phyloP scores from a whole-genome alignment of 2,329 filamentous ascomycete species.

The Beauveria scarabaeidicola region DNA sequence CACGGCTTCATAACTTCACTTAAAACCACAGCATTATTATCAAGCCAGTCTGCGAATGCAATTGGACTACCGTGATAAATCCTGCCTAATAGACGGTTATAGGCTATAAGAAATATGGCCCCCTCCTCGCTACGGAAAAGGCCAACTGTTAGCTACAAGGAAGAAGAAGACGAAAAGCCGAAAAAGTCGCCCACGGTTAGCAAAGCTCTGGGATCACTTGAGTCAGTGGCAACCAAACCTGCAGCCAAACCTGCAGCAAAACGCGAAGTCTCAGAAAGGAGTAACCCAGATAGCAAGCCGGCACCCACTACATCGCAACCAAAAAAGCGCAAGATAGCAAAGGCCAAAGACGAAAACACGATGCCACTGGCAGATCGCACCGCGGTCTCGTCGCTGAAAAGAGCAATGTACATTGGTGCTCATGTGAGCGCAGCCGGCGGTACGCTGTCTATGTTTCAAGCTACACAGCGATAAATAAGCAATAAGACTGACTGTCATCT shows the following conservation, averaged over 20 bases:
- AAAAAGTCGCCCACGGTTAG: conserved; percentile 12
- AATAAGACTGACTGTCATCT: neutral
- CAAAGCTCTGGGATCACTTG: conserved; percentile 17
- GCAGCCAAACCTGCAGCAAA: conserved; percentile 18
- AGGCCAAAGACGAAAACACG: conserved; percentile 30
- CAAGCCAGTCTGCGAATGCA: no score
- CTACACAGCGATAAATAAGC: neutral
- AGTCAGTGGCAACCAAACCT: conserved; percentile 11
- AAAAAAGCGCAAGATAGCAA: conserved; percentile 37
- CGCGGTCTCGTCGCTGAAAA: conserved; percentile 51
- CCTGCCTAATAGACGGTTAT: no score
- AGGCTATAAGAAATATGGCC: conserved; percentile 20
- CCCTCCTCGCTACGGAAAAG: conserved; percentile 27
- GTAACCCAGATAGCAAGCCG: conserved; percentile 14
- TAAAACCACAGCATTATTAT: no score
- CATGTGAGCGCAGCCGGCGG: conserved; percentile 88
- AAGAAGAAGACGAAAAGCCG: conserved; percentile 17
- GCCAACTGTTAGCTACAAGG: conserved; percentile 24
- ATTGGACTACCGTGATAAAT: no score
- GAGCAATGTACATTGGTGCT: conserved; percentile 74
- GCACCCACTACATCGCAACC: conserved; percentile 16
- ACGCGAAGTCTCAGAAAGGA: conserved; percentile 18
- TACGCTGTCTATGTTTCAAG: conserved; percentile 25
- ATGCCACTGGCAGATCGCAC: conserved; percentile 65
- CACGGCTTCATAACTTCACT: no score